Percentiles rank a stretch among this genome's conserved stretches.
Conservation (phyloP, 441 rosid species). For the Hura crepitans region DNA sequence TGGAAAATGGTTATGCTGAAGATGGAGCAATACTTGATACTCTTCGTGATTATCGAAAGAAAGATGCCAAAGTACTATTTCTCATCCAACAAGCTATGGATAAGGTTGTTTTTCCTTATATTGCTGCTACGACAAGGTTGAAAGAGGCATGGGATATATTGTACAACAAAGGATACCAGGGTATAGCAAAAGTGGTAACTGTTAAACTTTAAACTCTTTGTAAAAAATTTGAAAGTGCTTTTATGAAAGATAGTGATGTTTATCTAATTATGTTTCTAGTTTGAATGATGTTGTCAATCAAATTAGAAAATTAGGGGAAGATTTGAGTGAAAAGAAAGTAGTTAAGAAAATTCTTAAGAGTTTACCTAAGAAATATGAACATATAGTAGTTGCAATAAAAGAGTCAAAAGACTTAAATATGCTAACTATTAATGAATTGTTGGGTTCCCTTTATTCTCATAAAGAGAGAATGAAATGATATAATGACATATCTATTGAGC, state of each 20-base stretch:
- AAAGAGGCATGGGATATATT: background rate
- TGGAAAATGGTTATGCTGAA: background rate
- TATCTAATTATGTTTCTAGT: background rate
- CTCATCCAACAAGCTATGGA: slow-evolving; percentile 2
- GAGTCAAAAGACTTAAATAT: background rate
- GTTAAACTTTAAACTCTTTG: slow-evolving; percentile 2
- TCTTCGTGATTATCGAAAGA: background rate
- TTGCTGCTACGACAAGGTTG: background rate
- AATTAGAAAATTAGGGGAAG: background rate
- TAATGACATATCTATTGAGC: background rate
- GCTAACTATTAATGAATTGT: background rate
- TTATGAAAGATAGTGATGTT: background rate
- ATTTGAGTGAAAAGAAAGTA: background rate
- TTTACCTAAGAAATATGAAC: background rate
- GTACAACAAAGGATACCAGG: background rate
- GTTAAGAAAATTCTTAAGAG: slow-evolving; percentile 1
- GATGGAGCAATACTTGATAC: background rate
- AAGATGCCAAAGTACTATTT: background rate
- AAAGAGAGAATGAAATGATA: background rate
- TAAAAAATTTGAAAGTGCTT: background rate
- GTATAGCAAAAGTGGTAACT: background rate
- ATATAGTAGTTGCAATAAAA: background rate
- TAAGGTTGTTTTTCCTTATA: background rate
- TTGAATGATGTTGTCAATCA: background rate
- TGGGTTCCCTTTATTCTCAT: background rate